Evolutionary conservation across 148 eudicot genomes (phyloP).

Genomic region (Vaccinium macrocarpon): DNA sequence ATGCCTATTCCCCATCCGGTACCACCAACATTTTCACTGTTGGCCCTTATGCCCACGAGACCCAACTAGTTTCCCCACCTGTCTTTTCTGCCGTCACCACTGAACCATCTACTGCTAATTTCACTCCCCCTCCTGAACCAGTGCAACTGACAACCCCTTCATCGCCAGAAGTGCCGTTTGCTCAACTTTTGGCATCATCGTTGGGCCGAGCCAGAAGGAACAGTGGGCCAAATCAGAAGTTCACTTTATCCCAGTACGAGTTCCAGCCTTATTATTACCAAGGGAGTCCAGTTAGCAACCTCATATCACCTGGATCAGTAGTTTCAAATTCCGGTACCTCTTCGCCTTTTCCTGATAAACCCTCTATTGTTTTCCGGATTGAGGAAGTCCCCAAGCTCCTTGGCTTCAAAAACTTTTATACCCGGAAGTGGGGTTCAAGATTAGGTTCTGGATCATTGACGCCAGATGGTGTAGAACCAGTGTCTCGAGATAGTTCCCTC

Average conservation of each 20-base stretch:
- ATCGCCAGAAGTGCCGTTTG: constrained; percentile 95
- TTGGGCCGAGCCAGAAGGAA: constrained; percentile 62
- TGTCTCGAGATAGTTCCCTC: constrained; percentile 39
- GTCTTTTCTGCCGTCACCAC: constrained; percentile 83
- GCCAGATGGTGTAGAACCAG: constrained; percentile 60
- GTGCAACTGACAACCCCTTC: constrained; percentile 79
- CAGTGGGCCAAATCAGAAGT: constrained; percentile 50
- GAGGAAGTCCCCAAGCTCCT: constrained; percentile 71
- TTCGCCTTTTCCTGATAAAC: constrained; percentile 67
- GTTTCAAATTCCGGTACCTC: constrained; percentile 88
- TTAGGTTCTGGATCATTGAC: constrained; percentile 78
- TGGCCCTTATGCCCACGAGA: constrained; percentile 94
- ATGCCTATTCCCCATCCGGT: constrained; percentile 43
- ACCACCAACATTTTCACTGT: constrained; percentile 53
- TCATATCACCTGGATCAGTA: constrained; percentile 86
- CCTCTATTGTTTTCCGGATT: constrained; percentile 46
- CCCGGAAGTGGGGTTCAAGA: constrained; percentile 81
- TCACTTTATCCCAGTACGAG: constrained; percentile 66
- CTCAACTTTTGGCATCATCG: constrained; percentile 72
- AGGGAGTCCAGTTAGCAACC: constrained; percentile 55
- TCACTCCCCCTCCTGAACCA: constrained; percentile 89
- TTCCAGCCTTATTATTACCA: constrained; percentile 55
- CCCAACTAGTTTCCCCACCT: constrained; percentile 91
- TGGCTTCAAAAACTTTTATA: constrained; percentile 54
- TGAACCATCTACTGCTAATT: constrained; percentile 84